Evolutionary conservation across 2,329 filamentous ascomycete genomes (phyloP).

Genomic region (Aspergillus phoenicis): DNA sequence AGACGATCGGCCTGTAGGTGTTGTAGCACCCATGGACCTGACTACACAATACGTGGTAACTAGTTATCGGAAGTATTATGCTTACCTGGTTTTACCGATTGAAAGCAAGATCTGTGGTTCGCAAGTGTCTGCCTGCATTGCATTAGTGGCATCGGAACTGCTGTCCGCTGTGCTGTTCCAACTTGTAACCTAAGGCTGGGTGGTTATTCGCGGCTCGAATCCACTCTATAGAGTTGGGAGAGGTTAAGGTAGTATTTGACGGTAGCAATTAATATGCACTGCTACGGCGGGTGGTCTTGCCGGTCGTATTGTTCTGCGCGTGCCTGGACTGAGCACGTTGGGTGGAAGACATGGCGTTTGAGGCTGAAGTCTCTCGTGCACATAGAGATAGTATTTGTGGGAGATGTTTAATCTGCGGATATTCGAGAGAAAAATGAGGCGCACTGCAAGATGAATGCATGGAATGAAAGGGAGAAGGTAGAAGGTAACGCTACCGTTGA

Average conservation of each 20-base stretch:
- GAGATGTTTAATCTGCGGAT: neutral
- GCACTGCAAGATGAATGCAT: neutral
- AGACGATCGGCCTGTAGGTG: neutral
- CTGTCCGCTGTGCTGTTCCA: neutral
- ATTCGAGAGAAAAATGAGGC: neutral
- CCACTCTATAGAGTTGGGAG: neutral
- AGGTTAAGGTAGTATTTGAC: neutral
- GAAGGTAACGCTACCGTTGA: constrained; percentile 1
- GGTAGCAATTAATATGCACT: neutral
- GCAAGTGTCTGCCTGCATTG: neutral
- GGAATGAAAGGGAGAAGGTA: constrained; percentile 1
- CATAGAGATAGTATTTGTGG: neutral
- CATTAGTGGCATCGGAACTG: neutral
- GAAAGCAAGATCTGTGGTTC: neutral
- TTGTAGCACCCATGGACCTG: neutral
- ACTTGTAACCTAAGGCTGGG: neutral
- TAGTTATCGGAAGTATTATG: neutral
- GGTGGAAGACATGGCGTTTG: neutral
- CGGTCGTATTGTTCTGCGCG: neutral
- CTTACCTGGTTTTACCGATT: neutral
- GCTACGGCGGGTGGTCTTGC: neutral
- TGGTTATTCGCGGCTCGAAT: neutral
- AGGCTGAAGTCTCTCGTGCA: neutral
- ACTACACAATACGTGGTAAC: neutral
- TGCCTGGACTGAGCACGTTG: neutral